Conservation (phyloP, 2,329 filamentous ascomycete genomes). For the Hymenoscyphus albidus region DNA sequence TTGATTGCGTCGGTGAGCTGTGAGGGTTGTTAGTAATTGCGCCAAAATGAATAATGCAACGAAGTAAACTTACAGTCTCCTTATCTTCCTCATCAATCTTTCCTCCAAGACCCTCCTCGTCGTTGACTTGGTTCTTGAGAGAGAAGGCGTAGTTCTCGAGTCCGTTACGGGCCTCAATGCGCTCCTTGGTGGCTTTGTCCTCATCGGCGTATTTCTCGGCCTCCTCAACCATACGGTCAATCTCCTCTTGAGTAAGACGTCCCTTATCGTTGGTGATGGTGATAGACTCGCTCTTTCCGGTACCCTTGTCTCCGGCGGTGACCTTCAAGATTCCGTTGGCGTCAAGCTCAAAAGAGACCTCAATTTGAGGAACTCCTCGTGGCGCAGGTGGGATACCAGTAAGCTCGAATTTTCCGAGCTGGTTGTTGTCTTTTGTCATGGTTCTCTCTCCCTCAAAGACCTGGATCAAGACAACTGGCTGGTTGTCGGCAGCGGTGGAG, state of each 20-base stretch:
- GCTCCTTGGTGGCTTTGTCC: slow-evolving; percentile 96
- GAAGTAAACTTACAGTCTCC: slow-evolving; percentile 67
- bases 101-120: slow-evolving; percentile 92
- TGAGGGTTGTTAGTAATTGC: slow-evolving; percentile 36
- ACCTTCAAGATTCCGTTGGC: slow-evolving; percentile 99
- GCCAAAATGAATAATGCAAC: neutral
- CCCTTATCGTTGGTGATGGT: slow-evolving; percentile 99
- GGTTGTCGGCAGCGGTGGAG: slow-evolving; percentile 94
- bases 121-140: slow-evolving; percentile 98
- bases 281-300: slow-evolving; percentile 94
- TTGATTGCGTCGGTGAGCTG: slow-evolving; percentile 90
- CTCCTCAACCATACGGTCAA: slow-evolving; percentile 98
- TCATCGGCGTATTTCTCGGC: slow-evolving; percentile 99
- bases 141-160: slow-evolving; percentile 99
- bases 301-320: slow-evolving; percentile 94
- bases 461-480: slow-evolving; percentile 91
- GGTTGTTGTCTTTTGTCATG: slow-evolving; percentile 95
- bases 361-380: slow-evolving; percentile 95
- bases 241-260: slow-evolving; percentile 91
- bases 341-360: slow-evolving; percentile 96
- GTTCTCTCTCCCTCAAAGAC: slow-evolving; percentile 92
- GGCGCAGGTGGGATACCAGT: slow-evolving; percentile 93
- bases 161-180: slow-evolving; percentile 92
- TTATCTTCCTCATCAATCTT: slow-evolving; percentile 99
- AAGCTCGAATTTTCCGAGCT: slow-evolving; percentile 96